A percentile compares a stretch with the other conserved stretches of the same genome.
Evolutionary conservation across 192 early-diverging fungal genomes (phyloP).

Genomic region (Entomortierella lignicola): DNA sequence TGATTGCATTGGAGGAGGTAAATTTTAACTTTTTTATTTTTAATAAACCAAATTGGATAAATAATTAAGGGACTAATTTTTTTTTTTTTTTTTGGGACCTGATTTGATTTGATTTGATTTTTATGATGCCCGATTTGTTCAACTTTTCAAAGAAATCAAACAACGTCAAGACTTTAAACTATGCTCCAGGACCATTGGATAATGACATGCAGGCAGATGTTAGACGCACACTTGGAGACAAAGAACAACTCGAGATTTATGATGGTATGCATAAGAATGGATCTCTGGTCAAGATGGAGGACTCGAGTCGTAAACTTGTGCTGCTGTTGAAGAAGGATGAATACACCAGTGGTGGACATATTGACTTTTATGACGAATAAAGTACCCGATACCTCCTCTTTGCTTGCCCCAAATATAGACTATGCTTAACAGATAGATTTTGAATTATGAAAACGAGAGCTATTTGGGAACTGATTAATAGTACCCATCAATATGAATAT

Average conservation of each 20-base stretch:
- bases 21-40: background rate
- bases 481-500: no score
- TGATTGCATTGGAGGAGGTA: conserved; percentile 77
- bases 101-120: background rate
- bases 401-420: no score
- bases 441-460: no score
- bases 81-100: background rate
- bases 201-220: conserved; percentile 85
- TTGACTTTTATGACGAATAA: conserved; percentile 74
- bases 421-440: no score
- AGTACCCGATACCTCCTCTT: no score
- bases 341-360: conserved; percentile 73
- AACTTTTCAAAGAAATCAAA: conserved; percentile 32
- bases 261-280: conserved; percentile 70
- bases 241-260: conserved; percentile 71
- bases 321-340: conserved; percentile 67
- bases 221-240: conserved; percentile 73
- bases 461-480: no score
- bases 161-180: conserved; percentile 76
- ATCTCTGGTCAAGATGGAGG: conserved; percentile 67
- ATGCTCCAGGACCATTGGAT: conserved; percentile 91
- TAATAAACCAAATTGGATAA: no score
- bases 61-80: no score
- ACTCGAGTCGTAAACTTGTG: conserved; percentile 72
- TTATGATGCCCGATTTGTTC: no score